Percentiles rank a stretch among this genome's conserved stretches.
Evolutionary conservation across 2,329 filamentous ascomycete genomes (phyloP).

Genomic region (Penicillium sp.): DNA sequence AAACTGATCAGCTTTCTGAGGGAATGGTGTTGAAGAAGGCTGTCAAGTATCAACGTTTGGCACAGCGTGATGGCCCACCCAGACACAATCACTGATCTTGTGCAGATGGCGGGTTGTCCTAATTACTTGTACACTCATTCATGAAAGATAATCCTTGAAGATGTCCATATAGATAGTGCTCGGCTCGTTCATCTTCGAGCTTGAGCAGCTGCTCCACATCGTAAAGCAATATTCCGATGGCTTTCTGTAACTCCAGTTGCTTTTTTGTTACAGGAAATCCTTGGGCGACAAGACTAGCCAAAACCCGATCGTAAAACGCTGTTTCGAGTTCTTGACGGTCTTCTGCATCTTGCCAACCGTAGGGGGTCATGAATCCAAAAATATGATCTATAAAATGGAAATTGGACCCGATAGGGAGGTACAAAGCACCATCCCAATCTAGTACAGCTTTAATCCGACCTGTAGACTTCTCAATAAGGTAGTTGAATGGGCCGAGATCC

Average conservation of each 20-base stretch:
- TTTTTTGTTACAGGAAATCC: conserved; percentile 9
- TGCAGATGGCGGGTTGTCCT: background rate
- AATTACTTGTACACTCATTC: background rate
- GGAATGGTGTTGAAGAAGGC: conserved; percentile 48
- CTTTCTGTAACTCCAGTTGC: conserved; percentile 11
- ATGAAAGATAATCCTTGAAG: conserved; percentile 11
- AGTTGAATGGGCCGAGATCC: conserved; percentile 12
- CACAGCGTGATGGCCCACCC: conserved; percentile 43
- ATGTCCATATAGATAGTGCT: conserved; percentile 14
- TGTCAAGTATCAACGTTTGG: conserved; percentile 45
- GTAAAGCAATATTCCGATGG: conserved; percentile 12
- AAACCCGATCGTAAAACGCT: conserved; percentile 12
- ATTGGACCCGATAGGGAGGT: conserved; percentile 10
- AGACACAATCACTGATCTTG: conserved; percentile 41
- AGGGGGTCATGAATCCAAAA: conserved; percentile 11
- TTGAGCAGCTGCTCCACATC: conserved; percentile 14
- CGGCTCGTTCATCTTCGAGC: conserved; percentile 13
- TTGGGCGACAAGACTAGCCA: conserved; percentile 9
- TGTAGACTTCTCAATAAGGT: conserved; percentile 9
- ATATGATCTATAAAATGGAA: conserved; percentile 12
- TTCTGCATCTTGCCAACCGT: conserved; percentile 9
- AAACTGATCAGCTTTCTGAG: conserved; percentile 43
- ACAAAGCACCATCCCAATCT: conserved; percentile 10
- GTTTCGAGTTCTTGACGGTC: conserved; percentile 8
- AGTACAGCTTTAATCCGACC: conserved; percentile 9